Conservation (phyloP, 2,329 filamentous ascomycete genomes). For the Fusarium goolgardi region DNA sequence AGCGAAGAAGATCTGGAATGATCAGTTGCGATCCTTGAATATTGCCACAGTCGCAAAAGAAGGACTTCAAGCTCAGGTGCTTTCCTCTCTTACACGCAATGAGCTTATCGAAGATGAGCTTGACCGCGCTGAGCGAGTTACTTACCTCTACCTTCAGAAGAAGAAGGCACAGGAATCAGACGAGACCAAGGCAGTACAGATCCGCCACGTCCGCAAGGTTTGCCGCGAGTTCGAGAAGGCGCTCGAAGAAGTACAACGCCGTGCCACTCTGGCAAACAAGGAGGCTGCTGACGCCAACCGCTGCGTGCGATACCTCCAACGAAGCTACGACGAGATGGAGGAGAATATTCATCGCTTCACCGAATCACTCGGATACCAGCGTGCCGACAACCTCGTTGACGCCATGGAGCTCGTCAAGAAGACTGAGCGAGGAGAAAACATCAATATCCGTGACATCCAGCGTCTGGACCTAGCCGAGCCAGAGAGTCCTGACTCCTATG, state of each 20-base stretch:
- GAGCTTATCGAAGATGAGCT: conserved; percentile 2
- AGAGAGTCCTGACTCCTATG: conserved; percentile 13
- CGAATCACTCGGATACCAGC: conserved; percentile 4
- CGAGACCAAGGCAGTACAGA: neutral
- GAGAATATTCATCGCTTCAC: neutral
- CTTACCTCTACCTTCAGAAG: neutral
- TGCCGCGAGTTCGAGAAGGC: conserved; percentile 8
- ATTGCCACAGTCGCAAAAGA: neutral
- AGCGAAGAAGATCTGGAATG: neutral
- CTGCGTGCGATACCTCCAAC: neutral
- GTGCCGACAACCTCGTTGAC: neutral
- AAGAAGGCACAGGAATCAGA: neutral
- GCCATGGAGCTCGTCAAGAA: conserved; percentile 7
- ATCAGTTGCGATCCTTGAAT: neutral
- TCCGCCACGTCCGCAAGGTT: conserved; percentile 1
- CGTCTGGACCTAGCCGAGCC: neutral
- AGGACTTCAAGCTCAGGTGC: neutral
- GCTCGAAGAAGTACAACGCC: neutral
- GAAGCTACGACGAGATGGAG: neutral
- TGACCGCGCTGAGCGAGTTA: conserved; percentile 7
- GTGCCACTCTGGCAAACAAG: neutral
- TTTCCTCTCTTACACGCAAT: conserved; percentile 1
- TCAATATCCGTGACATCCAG: neutral
- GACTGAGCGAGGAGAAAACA: conserved; percentile 7
- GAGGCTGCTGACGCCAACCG: neutral